Evolutionary conservation across 768 basidiomycete species (phyloP).

Genomic region (Agaricus subrufescens): DNA sequence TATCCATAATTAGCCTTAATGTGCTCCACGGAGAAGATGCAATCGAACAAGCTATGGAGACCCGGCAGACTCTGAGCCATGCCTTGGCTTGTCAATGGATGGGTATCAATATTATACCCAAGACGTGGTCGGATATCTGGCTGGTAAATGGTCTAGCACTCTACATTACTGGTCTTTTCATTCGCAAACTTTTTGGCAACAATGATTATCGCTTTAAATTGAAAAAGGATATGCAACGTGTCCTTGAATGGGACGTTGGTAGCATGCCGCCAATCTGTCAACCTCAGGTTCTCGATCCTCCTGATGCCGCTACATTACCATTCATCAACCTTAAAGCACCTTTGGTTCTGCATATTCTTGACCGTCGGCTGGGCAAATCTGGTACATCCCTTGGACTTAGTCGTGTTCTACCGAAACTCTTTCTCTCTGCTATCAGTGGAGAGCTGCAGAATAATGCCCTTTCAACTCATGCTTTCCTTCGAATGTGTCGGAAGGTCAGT

Average conservation of each 20-base stretch:
- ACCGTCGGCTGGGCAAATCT: slow-evolving; percentile 88
- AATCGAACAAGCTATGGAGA: slow-evolving; percentile 91
- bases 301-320: slow-evolving; percentile 70
- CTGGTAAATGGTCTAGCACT: slow-evolving; percentile 91
- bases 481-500: slow-evolving; percentile 90
- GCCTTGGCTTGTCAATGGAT: slow-evolving; percentile 95
- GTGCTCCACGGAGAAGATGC: slow-evolving; percentile 83
- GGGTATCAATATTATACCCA: slow-evolving; percentile 93
- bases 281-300: slow-evolving; percentile 80
- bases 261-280: slow-evolving; percentile 91
- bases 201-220: slow-evolving; percentile 96
- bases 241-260: slow-evolving; percentile 83
- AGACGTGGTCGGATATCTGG: slow-evolving; percentile 93
- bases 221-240: slow-evolving; percentile 95
- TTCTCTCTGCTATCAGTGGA: slow-evolving; percentile 89
- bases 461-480: slow-evolving; percentile 85
- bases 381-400: slow-evolving; percentile 93
- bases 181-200: slow-evolving; percentile 84
- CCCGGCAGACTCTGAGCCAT: slow-evolving; percentile 80
- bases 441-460: slow-evolving; percentile 83
- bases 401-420: slow-evolving; percentile 92
- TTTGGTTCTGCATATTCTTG: slow-evolving; percentile 93
- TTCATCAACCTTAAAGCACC: slow-evolving; percentile 96
- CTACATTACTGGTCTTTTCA: slow-evolving; percentile 85
- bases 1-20: slow-evolving; percentile 77